These are phyloP conservation scores for Schizonepeta tenuifolia DNA, from an alignment of 257 asterid species.

Conservation along the genomic window DNA sequence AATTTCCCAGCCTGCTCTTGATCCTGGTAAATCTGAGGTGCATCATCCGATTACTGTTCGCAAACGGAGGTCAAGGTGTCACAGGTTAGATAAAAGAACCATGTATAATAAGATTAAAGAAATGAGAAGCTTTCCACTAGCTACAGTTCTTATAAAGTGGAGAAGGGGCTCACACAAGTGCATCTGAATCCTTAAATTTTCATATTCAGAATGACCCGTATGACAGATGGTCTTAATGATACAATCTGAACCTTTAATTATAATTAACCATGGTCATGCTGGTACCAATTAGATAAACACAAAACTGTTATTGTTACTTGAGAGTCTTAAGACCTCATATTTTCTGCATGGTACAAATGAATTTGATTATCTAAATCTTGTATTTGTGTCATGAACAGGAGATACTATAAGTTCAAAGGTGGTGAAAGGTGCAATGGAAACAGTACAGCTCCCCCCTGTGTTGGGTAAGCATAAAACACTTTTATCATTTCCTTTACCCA, in stretches of 20 bases:
- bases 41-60: constrained; percentile 86
- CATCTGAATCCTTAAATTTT: not conserved
- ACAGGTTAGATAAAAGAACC: constrained; percentile 62
- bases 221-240: constrained; percentile 1
- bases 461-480: constrained; percentile 60
- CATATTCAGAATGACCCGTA: not conserved
- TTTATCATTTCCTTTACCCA: not conserved
- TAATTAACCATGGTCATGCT: not conserved
- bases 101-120: not conserved
- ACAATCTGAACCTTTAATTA: not conserved
- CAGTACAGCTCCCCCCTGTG: constrained; percentile 92
- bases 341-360: not conserved
- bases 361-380: constrained; percentile 4
- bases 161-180: not conserved
- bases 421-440: constrained; percentile 61
- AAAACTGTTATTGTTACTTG: not conserved
- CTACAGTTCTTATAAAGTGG: not conserved
- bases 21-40: constrained; percentile 62
- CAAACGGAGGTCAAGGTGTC: constrained; percentile 59
- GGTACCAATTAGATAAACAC: not conserved
- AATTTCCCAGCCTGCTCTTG: constrained; percentile 95
- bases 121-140: constrained; percentile 34
- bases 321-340: not conserved
- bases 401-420: constrained; percentile 62
- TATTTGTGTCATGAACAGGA: constrained; percentile 46